Percentiles rank a stretch among this genome's conserved stretches.
Conservation (phyloP, 768 basidiomycete species). For the Goffeauzyma gilvescens region DNA sequence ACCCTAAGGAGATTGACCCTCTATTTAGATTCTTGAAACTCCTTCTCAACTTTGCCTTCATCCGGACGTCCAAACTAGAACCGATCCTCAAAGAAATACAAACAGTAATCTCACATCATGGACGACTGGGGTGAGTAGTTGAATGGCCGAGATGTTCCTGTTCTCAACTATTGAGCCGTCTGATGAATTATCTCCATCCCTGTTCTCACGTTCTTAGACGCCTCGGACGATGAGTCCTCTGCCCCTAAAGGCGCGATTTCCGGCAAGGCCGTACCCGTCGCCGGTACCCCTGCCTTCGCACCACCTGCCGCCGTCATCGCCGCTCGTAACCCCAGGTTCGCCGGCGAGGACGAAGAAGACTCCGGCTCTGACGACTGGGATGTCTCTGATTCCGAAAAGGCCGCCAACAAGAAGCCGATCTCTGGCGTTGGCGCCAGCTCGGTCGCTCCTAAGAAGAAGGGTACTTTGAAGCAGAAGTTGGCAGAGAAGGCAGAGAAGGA, state of each 20-base stretch:
- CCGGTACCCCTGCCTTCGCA: constrained; percentile 11
- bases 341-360: constrained; percentile 70
- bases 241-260: constrained; percentile 27
- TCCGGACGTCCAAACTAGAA: no score
- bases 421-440: constrained; percentile 33
- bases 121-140: no score
- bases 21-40: no score
- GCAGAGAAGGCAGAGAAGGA: constrained; percentile 57
- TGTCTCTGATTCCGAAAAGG: constrained; percentile 55
- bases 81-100: no score
- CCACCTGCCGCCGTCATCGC: constrained; percentile 12
- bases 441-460: constrained; percentile 72
- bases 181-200: not conserved
- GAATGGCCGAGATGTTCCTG: no score
- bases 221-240: constrained; percentile 18
- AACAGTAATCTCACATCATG: no score
- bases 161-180: no score
- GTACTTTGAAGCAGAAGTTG: constrained; percentile 71
- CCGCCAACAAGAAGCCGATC: constrained; percentile 37
- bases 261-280: constrained; percentile 21
- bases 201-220: constrained; percentile 3
- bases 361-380: constrained; percentile 92
- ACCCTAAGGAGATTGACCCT: no score
- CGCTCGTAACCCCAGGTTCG: constrained; percentile 50
- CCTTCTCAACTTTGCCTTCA: no score